Conservation (phyloP, 192 early-diverging fungal species). For the Rhizophagus sp. region DNA sequence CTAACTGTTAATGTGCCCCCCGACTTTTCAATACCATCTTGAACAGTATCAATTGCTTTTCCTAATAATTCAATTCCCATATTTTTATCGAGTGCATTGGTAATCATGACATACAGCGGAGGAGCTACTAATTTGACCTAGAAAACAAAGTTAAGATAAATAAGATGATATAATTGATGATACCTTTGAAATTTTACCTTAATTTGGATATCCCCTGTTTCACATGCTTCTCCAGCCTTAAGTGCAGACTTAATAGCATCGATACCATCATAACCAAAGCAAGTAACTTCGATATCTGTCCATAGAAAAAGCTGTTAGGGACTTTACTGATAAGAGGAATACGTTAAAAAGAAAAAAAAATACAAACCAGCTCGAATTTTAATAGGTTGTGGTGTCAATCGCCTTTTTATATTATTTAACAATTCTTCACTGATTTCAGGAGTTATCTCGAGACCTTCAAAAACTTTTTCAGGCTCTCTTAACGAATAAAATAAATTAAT, state of each 20-base stretch:
- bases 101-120: constrained; percentile 91
- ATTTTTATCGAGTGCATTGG: constrained; percentile 81
- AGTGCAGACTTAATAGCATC: constrained; percentile 93
- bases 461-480: constrained; percentile 85
- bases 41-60: constrained; percentile 79
- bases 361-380: constrained; percentile 86
- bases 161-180: constrained; percentile 61
- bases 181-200: constrained; percentile 69
- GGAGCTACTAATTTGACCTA: constrained; percentile 90
- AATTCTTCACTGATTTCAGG: constrained; percentile 71
- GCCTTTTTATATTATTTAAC: constrained; percentile 78
- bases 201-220: constrained; percentile 76
- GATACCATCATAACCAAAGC: constrained; percentile 93
- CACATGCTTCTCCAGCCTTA: constrained; percentile 79
- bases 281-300: constrained; percentile 88
- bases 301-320: background rate
- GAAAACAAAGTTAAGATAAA: constrained; percentile 67
- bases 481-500: constrained; percentile 21
- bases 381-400: constrained; percentile 93
- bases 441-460: constrained; percentile 75
- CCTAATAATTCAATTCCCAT: constrained; percentile 87
- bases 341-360: background rate
- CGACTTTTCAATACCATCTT: constrained; percentile 72
- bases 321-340: background rate
- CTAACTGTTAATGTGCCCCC: constrained; percentile 77